A percentile compares a stretch with the other conserved stretches of the same genome.
phyloP scores from a whole-genome alignment of 805 yeast species.

The Wickerhamomyces silvicola region DNA sequence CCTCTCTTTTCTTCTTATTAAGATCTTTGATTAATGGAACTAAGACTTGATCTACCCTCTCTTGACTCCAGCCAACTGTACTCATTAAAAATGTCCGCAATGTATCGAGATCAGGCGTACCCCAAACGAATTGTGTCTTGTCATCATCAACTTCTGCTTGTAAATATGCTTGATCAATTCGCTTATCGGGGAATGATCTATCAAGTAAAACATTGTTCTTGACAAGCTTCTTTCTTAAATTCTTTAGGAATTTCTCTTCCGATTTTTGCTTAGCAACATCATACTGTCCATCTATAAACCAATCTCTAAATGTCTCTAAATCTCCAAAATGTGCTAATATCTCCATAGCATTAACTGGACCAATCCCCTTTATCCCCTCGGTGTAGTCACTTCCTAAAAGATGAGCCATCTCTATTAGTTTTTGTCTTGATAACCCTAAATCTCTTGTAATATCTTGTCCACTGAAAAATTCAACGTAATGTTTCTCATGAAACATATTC shows the following conservation, averaged over 20 bases:
- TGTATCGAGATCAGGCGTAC: constrained; percentile 76
- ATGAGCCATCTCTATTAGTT: constrained; percentile 74
- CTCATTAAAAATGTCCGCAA: constrained; percentile 62
- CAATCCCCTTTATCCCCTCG: constrained; percentile 85
- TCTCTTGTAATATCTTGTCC: constrained; percentile 49
- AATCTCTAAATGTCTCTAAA: constrained; percentile 29
- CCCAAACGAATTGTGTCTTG: constrained; percentile 79
- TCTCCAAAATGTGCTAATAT: constrained; percentile 75
- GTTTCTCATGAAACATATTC: constrained; percentile 90
- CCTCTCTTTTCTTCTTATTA: constrained; percentile 52
- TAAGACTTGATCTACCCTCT: constrained; percentile 71
- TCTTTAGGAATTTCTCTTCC: constrained; percentile 47
- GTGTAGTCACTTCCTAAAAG: constrained; percentile 94
- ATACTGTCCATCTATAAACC: constrained; percentile 39
- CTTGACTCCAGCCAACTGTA: constrained; percentile 75
- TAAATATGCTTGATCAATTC: constrained; percentile 67
- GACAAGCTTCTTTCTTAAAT: constrained; percentile 47
- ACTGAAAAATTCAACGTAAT: constrained; percentile 82
- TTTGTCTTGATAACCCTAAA: constrained; percentile 56
- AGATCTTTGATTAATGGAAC: constrained; percentile 80
- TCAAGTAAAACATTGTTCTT: constrained; percentile 52
- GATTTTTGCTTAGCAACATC: constrained; percentile 31
- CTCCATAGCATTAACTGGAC: constrained; percentile 91
- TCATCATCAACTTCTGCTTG: constrained; percentile 84
- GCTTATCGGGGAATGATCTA: constrained; percentile 60